Base-by-base conservation (phyloP, 1,139 yeast species). In the Protomyces arabidopsidicola region DNA sequence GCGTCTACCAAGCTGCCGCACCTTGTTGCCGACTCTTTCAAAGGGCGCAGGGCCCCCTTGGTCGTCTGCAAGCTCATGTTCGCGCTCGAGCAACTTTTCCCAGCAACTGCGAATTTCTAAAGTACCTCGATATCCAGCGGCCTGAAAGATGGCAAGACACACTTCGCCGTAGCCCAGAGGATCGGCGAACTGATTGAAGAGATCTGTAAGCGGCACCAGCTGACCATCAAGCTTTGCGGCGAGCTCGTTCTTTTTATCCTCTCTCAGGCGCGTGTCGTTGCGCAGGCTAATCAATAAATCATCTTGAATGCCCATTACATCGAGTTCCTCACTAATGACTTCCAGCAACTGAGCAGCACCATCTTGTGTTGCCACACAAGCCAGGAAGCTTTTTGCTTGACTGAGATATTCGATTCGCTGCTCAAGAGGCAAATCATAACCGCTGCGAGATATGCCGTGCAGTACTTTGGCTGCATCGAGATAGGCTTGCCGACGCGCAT, bases 341-440 rank as follows among this genome's bases (percentile, higher is more conserved):
- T 84, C 79, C 1, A 90, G 81, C 65, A 93, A 78, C 70, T 84
- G 86, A 38, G 86, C 83, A 82, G 89, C 86, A 14, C 38, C 38
- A n/a, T 58, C 53, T 18, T n/a, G 18, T 9, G 35, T 50, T 5
- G 62, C 56, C 22, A 58, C 62, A 74, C 96, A 87, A 71, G 88
- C 88, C 73, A 97, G 88, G 77, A 89, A 91, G 2, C 97, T 97
- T 73, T 87, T 88, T 0, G 97, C 98, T 69, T 98, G 82, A 0
- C 97, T 88, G 66, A 93, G 79, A 72, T 83, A 90, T 74, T 91
- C 97, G 58, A 93, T 86, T 73, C 98, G 82, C 70, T 87, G 87
- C 50, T 82, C 80, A 67, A 93, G 79, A 50, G 81, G 77, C 64
- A 93, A 79, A 22, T 56, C 51, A 73, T 90, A 90, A 63, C 86